Evolutionary conservation across 2,329 filamentous ascomycete species (phyloP).

Genomic region (Camptophora hylomeconis): DNA sequence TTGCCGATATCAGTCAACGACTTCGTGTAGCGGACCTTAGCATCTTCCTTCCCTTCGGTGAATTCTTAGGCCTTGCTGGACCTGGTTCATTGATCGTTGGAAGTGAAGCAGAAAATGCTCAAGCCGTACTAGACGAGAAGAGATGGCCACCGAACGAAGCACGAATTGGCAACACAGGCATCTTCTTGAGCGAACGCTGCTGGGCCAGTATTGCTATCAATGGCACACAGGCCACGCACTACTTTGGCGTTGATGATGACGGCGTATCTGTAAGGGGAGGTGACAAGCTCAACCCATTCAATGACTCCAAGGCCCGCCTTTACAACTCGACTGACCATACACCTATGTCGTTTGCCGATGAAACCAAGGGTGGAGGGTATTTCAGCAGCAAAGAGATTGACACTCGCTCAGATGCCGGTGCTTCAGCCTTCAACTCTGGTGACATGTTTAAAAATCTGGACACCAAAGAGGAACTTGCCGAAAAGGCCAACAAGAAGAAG

Average conservation of each 20-base stretch:
- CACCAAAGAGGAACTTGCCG: conserved; percentile 84
- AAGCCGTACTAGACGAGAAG: conserved; percentile 82
- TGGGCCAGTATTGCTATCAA: conserved; percentile 84
- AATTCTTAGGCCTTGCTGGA: conserved; percentile 83
- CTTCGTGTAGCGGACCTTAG: conserved; percentile 90
- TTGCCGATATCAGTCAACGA: conserved; percentile 91
- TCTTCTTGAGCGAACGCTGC: conserved; percentile 90
- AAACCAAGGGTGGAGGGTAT: conserved; percentile 66
- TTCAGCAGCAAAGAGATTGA: conserved; percentile 72
- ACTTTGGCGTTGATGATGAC: conserved; percentile 45
- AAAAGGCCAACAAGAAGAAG: conserved; percentile 83
- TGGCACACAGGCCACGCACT: conserved; percentile 26
- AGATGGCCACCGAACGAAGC: conserved; percentile 89
- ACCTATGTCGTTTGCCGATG: conserved; percentile 52
- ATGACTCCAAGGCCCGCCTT: conserved; percentile 43
- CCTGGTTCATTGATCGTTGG: conserved; percentile 75
- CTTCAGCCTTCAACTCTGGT: conserved; percentile 77
- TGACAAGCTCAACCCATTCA: conserved; percentile 25
- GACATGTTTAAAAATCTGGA: conserved; percentile 99
- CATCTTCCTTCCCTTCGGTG: conserved; percentile 86
- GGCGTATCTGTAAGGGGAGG: conserved; percentile 48
- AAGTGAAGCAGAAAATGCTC: conserved; percentile 81
- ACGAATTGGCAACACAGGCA: conserved; percentile 75
- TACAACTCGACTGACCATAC: conserved; percentile 32
- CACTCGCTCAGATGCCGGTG: conserved; percentile 77